Evolutionary conservation across 441 rosid species (phyloP).

Genomic region (Erodium texanum): DNA sequence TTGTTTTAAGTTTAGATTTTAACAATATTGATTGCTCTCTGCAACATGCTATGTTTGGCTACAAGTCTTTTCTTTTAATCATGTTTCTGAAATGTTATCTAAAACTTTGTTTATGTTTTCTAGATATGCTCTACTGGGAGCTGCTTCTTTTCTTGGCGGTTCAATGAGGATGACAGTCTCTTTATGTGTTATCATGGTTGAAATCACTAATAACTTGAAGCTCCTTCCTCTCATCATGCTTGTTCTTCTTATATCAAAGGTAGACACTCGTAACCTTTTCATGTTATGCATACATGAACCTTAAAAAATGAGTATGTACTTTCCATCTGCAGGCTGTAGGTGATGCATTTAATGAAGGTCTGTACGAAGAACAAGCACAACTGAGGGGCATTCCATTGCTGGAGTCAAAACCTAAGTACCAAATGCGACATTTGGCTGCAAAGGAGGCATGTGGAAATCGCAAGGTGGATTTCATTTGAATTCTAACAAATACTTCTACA

Average conservation of each 20-base stretch:
- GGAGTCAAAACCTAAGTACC: slow-evolving; percentile 85
- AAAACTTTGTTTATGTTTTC: slow-evolving; percentile 21
- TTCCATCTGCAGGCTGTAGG: slow-evolving; percentile 75
- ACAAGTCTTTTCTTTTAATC: neutral
- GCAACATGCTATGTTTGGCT: neutral
- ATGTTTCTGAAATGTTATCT: slow-evolving; percentile 18
- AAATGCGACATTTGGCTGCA: slow-evolving; percentile 74
- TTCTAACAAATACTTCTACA: neutral
- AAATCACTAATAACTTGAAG: slow-evolving; percentile 89
- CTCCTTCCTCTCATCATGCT: slow-evolving; percentile 94
- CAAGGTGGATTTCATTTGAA: slow-evolving; percentile 41
- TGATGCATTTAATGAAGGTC: slow-evolving; percentile 96
- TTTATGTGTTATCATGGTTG: slow-evolving; percentile 94
- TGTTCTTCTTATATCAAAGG: slow-evolving; percentile 98
- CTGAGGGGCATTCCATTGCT: slow-evolving; percentile 77
- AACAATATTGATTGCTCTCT: neutral
- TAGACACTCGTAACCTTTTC: slow-evolving; percentile 25
- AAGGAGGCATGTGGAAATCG: slow-evolving; percentile 79
- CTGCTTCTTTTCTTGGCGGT: slow-evolving; percentile 99
- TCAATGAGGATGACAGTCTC: slow-evolving; percentile 99
- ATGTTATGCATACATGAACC: slow-evolving; percentile 15
- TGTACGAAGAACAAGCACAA: slow-evolving; percentile 88
- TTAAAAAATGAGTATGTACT: slow-evolving; percentile 9
- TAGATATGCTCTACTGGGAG: slow-evolving; percentile 94
- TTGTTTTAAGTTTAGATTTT: neutral